Conservation (phyloP, 352 stramenopile genomes). For the Globisporangium cylindrosporum region DNA sequence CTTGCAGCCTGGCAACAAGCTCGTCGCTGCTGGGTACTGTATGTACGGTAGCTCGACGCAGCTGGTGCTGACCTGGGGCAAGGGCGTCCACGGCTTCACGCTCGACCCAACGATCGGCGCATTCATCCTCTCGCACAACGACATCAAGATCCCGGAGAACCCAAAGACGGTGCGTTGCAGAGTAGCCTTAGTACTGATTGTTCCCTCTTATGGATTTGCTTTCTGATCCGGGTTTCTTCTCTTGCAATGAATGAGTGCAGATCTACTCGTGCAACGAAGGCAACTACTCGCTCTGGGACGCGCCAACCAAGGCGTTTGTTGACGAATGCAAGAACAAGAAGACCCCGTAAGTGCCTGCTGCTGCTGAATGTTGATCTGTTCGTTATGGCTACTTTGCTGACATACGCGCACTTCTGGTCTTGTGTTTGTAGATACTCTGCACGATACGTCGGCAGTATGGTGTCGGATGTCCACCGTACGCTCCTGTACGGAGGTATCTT, state of each 20-base stretch:
- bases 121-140: conserved; percentile 95
- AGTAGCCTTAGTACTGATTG: not conserved
- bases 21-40: conserved; percentile 97
- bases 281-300: conserved; percentile 95
- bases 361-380: not conserved
- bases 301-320: conserved; percentile 88
- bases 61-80: conserved; percentile 95
- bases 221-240: not conserved
- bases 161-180: conserved; percentile 61
- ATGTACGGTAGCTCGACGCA: conserved; percentile 98
- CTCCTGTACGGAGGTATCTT: conserved; percentile 99
- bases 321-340: conserved; percentile 83
- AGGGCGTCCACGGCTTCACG: conserved; percentile 96
- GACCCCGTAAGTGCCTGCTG: conserved; percentile 45
- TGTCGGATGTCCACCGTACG: conserved; percentile 98
- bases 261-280: conserved; percentile 99
- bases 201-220: not conserved
- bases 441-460: conserved; percentile 98
- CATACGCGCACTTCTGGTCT: not conserved
- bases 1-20: conserved; percentile 91
- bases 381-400: not conserved
- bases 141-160: conserved; percentile 94
- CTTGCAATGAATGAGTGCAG: conserved; percentile 21
- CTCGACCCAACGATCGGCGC: conserved; percentile 98
- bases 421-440: conserved; percentile 70